These are phyloP conservation scores for Suhomyces tanzawaensis DNA, from an alignment of 805 yeast species.

Conservation along the genomic window DNA sequence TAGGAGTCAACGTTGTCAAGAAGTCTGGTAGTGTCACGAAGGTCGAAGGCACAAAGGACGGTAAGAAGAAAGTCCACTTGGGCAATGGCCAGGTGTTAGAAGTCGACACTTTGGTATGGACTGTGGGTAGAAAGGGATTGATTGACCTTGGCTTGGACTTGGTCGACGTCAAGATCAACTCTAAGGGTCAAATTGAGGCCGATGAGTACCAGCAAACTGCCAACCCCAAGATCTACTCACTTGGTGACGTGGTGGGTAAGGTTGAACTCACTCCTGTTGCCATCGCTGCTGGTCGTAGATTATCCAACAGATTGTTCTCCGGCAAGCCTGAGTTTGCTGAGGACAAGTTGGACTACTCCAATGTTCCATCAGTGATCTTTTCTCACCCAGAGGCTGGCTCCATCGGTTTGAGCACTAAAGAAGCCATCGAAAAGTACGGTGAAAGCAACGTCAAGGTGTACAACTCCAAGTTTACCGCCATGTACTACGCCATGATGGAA, in stretches of 20 bases:
- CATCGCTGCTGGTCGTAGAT: constrained; percentile 94
- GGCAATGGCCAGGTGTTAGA: constrained; percentile 38
- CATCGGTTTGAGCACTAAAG: constrained; percentile 79
- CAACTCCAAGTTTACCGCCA: constrained; percentile 78
- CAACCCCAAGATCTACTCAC: constrained; percentile 67
- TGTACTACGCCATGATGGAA: constrained; percentile 86
- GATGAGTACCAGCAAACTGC: constrained; percentile 88
- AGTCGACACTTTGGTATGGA: constrained; percentile 88
- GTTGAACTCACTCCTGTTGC: constrained; percentile 98
- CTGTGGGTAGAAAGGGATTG: constrained; percentile 84
- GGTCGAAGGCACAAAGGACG: constrained; percentile 33
- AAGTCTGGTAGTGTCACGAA: constrained; percentile 43
- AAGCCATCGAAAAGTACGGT: constrained; percentile 79
- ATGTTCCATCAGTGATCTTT: constrained; percentile 95
- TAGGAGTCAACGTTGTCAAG: constrained; percentile 80
- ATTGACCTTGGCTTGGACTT: constrained; percentile 73
- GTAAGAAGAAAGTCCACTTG: constrained; percentile 35
- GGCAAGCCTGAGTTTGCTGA: constrained; percentile 69
- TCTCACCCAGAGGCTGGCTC: constrained; percentile 98
- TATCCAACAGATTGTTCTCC: constrained; percentile 82
- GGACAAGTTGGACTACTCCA: constrained; percentile 79
- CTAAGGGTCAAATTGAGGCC: constrained; percentile 61
- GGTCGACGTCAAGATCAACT: constrained; percentile 65
- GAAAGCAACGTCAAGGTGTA: constrained; percentile 76
- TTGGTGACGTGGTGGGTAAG: constrained; percentile 93